Base-by-base conservation (phyloP, 768 basidiomycete species). In the Kwoniella sp. region DNA sequence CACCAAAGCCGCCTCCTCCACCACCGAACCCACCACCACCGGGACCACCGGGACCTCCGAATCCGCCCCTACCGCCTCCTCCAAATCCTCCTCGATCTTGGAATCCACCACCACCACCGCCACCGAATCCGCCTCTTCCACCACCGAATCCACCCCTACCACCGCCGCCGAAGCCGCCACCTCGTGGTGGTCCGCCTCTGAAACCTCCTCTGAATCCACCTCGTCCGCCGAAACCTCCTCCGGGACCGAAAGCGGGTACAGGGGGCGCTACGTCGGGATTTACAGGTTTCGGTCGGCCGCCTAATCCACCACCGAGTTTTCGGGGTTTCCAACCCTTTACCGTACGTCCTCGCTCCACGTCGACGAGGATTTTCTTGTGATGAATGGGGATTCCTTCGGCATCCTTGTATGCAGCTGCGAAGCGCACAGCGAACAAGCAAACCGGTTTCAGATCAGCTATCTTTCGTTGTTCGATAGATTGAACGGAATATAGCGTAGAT, bases 291-390 rank as follows among this genome's bases (percentile, higher is more conserved):
- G 94, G 92, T 63, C 95, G 85, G 26, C 96, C 96, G n/a, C 96
- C 96, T n/a, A 98, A 85, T 5, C 96, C 96, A n/a, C 96, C 96
- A 21, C 95, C 96, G 0, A 98, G 83, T 56, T 94, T 88, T 53
- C 92, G 88, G 1, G 96, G 96, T 78, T 96, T 97, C 96, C 96
- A 99, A 1, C 94, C 96, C 63, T 95, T 88, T 26, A 99, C 96
- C 12, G 96, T 99, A 53, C 96, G 87, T 21, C 96, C 96, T 36
- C 96, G 89, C 81, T 99, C 96, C 67, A 99, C 96, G 77, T 99
- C 96, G 55, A 99, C 95, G 36, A 98, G 84, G 69, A 98, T 94
- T 72, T 90, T 86, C 80, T 96, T 96, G 74, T 92, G 91, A 85
- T 93, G 90, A 69, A 99, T 92, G 67, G 92, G 90, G 48, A 99